phyloP scores from a whole-genome alignment of 2,329 filamentous ascomycete species.

The Verticillium tricorpus region DNA sequence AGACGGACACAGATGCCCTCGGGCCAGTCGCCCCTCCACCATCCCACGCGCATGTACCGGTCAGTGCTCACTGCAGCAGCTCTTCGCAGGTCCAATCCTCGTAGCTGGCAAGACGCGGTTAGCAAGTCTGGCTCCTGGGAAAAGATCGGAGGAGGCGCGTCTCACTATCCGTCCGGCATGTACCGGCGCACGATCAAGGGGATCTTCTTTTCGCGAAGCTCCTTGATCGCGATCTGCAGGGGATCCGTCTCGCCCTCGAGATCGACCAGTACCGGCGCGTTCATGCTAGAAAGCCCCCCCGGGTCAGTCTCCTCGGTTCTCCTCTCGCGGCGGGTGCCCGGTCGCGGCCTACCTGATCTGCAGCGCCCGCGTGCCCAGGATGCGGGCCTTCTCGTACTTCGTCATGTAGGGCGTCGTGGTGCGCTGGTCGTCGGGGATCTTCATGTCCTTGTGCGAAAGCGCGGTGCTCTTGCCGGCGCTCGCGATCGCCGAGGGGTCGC shows the following conservation, averaged over 20 bases:
- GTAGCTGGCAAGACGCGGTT: conserved; percentile 55
- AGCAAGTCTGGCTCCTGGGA: conserved; percentile 7
- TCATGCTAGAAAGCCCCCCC: conserved; percentile 63
- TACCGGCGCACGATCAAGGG: conserved; percentile 92
- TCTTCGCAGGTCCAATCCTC: conserved; percentile 99
- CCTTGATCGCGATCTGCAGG: conserved; percentile 94
- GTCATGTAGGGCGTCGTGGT: conserved; percentile 98
- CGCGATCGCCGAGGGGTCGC: conserved; percentile 57
- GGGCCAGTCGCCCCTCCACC: conserved; percentile 9
- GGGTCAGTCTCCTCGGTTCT: background rate
- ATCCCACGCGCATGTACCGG: background rate
- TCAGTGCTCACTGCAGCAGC: conserved; percentile 56
- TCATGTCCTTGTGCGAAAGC: conserved; percentile 69
- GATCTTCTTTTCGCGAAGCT: conserved; percentile 97
- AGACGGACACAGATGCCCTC: conserved; percentile 12
- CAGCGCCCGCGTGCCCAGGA: conserved; percentile 85
- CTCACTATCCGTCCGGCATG: conserved; percentile 92
- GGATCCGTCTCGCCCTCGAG: conserved; percentile 97
- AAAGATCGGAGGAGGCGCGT: conserved; percentile 17
- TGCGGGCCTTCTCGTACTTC: conserved; percentile 94
- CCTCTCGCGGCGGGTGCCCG: background rate
- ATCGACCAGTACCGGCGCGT: conserved; percentile 93
- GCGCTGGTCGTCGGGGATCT: conserved; percentile 82
- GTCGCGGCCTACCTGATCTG: conserved; percentile 75
- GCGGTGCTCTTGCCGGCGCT: conserved; percentile 48